Evolutionary conservation across 495 filamentous ascomycete species (phyloP).

Genomic region (Lindgomyces ingoldianus): DNA sequence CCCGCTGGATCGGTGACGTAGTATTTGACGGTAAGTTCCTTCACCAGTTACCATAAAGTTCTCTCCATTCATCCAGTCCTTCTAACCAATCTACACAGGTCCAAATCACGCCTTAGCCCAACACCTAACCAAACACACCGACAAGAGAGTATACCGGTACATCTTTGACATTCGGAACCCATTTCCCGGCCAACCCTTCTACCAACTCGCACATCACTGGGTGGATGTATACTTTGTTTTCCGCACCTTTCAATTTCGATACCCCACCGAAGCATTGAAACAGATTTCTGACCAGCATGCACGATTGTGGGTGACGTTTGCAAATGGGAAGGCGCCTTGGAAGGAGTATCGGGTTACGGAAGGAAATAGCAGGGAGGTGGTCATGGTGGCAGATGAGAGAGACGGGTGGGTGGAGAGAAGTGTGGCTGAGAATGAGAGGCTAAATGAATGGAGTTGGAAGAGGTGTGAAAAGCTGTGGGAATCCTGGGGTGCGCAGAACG

Average conservation of each 20-base stretch:
- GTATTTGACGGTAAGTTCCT: constrained; percentile 13
- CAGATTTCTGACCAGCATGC: constrained; percentile 23
- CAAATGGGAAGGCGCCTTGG: constrained; percentile 26
- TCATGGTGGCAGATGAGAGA: constrained; percentile 21
- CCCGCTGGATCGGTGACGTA: constrained; percentile 20
- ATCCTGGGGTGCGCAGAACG: background rate
- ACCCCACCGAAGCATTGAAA: constrained; percentile 2
- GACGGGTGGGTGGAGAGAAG: constrained; percentile 25
- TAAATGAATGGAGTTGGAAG: constrained; percentile 11
- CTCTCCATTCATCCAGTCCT: background rate
- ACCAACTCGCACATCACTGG: constrained; percentile 24
- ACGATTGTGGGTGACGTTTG: constrained; percentile 18
- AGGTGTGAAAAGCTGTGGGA: constrained; percentile 19
- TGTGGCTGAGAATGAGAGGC: constrained; percentile 7
- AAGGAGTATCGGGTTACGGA: constrained; percentile 7
- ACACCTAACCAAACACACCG: constrained; percentile 2
- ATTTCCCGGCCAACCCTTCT: constrained; percentile 9
- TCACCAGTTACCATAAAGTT: background rate
- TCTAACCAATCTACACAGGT: background rate
- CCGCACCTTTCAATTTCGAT: constrained; percentile 16
- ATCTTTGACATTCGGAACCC: constrained; percentile 26
- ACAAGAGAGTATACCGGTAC: constrained; percentile 22
- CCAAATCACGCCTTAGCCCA: constrained; percentile 6
- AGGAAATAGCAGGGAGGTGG: background rate
- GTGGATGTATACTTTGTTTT: constrained; percentile 30